Base-by-base conservation (phyloP, 176 grass and related monocot species). In the Neostapfia colusana region DNA sequence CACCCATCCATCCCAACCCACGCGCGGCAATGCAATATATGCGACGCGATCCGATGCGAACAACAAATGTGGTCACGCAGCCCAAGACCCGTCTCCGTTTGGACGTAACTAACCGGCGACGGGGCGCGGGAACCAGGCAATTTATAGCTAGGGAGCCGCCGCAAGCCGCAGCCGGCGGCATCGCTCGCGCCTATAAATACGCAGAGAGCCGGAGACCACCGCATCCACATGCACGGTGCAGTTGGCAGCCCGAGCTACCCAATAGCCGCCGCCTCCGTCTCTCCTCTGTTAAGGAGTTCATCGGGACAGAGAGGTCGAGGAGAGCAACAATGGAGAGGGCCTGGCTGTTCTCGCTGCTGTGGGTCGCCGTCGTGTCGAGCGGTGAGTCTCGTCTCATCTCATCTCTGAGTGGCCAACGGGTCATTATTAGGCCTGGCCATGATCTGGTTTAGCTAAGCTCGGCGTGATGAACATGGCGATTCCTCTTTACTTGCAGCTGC, bases 191-290 rank as follows among this genome's bases (percentile, higher is more conserved):
- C 73, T 83, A 87, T 86, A 86, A 83, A 87, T 82, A 76, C 76
- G 41, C 48, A 3, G 31, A 31, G 31, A 3, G 2, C 31, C 48
- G 31, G 31, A 31, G 31, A 3, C 31, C 31, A 3, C 31, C 31
- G 78, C 85, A 82, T 82, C 67, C 85, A 85, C 21, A 82, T 82
- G 73, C 85, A 85, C 21, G 67, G 79, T 78, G 79, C 85, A 82
- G 39, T 51, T 51, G 3, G 31, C 31, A 63, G 34, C 43, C 41
- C n/a, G 4, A 55, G 65, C 64, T 50, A 73, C 8, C 24, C 17
- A 15, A 10, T 2, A 4, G 0, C 17, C 39, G 20, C 17, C 25
- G 18, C 41, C 17, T 21, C 8, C 57, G 35, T 3, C 12, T 42
- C 74, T 55, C 43, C 64, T 26, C 18, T 5, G 12, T 10, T 51